Percentiles rank a stretch among this genome's conserved stretches.
Conservation (phyloP, 2,329 filamentous ascomycete genomes). For the Fusarium chaquense region DNA sequence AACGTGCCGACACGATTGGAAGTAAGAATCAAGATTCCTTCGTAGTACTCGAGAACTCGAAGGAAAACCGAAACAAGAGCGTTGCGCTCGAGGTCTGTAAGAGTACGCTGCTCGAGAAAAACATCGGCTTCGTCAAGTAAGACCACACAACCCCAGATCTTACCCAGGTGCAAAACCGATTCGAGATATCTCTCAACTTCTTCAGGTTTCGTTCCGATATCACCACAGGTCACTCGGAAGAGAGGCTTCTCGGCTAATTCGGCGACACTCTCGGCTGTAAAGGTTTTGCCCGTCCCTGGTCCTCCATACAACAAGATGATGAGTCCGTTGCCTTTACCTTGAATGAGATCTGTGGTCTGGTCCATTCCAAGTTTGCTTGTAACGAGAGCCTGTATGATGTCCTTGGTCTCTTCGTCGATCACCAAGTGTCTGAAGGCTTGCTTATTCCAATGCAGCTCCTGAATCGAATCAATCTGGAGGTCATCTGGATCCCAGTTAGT, state of each 20-base stretch:
- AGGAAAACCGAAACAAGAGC: constrained; percentile 51
- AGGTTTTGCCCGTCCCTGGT: constrained; percentile 52
- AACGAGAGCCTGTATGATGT: constrained; percentile 19
- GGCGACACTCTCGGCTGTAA: constrained; percentile 46
- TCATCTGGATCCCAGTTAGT: not conserved
- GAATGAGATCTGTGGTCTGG: constrained; percentile 49
- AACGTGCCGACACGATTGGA: constrained; percentile 53
- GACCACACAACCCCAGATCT: constrained; percentile 33
- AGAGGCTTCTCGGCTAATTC: constrained; percentile 42
- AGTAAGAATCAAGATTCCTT: constrained; percentile 53
- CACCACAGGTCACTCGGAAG: not conserved
- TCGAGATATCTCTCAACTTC: constrained; percentile 41
- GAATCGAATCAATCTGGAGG: constrained; percentile 14
- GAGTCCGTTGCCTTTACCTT: constrained; percentile 48
- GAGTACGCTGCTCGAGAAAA: constrained; percentile 45
- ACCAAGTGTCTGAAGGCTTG: constrained; percentile 27
- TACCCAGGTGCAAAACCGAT: constrained; percentile 33
- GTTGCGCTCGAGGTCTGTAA: constrained; percentile 45
- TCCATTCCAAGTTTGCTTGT: not conserved
- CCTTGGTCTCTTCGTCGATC: constrained; percentile 18
- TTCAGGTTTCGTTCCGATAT: constrained; percentile 27
- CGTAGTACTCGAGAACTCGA: constrained; percentile 52
- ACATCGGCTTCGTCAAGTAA: constrained; percentile 50
- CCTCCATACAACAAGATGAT: constrained; percentile 52
- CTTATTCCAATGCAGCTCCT: constrained; percentile 28